Evolutionary conservation across 306 rosid species (phyloP).

Genomic region (Dicorynia guianensis): DNA sequence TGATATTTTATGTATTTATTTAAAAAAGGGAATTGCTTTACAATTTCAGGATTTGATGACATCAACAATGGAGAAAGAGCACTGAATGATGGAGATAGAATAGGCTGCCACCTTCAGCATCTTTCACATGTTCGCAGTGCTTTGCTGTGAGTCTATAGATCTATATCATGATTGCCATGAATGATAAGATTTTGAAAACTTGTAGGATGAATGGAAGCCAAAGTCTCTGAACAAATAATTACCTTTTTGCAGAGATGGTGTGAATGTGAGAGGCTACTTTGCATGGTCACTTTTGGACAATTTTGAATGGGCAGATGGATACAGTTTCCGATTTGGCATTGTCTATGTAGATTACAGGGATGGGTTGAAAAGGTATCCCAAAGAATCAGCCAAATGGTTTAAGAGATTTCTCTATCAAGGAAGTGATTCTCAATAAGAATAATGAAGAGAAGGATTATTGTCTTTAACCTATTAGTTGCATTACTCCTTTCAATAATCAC

Average conservation of each 20-base stretch:
- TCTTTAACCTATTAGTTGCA: too few species aligned
- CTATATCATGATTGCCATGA: too few species aligned
- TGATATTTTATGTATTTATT: too few species aligned
- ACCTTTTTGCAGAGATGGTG: conserved; percentile 39
- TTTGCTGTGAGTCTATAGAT: not conserved
- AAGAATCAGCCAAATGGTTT: conserved; percentile 44
- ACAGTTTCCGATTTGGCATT: conserved; percentile 40
- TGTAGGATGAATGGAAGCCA: too few species aligned
- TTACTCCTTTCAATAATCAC: too few species aligned
- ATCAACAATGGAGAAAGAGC: conserved; percentile 26
- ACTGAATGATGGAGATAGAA: conserved; percentile 30
- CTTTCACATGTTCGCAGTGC: conserved; percentile 12
- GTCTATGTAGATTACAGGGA: conserved; percentile 30
- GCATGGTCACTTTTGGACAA: conserved; percentile 43
- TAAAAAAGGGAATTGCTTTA: not conserved
- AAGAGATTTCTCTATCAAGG: conserved; percentile 29
- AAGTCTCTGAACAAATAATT: not conserved
- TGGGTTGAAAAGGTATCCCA: conserved; percentile 38
- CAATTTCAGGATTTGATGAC: conserved; percentile 26
- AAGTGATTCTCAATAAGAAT: not conserved
- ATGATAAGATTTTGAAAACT: not conserved
- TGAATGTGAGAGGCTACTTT: conserved; percentile 40
- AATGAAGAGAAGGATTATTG: too few species aligned
- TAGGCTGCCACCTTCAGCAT: conserved; percentile 38
- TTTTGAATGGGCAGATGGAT: conserved; percentile 33